Percentiles rank a stretch among this genome's conserved stretches.
phyloP scores from a whole-genome alignment of 2,329 filamentous ascomycete species.

The Curvularia sp. region DNA sequence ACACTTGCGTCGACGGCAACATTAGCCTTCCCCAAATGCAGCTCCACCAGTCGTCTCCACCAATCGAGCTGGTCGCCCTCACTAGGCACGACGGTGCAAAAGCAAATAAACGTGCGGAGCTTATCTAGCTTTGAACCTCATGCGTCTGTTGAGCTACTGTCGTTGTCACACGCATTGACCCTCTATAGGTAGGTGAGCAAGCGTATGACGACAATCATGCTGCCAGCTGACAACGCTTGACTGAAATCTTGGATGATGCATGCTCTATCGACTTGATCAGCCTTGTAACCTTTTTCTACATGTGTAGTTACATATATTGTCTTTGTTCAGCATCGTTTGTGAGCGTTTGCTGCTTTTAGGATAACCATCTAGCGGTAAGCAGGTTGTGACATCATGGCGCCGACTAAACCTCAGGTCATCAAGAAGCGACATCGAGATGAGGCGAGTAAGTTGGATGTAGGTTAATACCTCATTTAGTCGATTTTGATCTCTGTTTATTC shows the following conservation, averaged over 20 bases:
- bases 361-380: neutral
- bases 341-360: neutral
- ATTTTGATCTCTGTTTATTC: no score
- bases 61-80: slow-evolving; percentile 21
- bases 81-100: neutral
- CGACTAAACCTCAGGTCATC: slow-evolving; percentile 35
- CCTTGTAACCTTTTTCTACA: neutral
- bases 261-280: neutral
- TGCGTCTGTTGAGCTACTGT: slow-evolving; percentile 12
- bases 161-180: slow-evolving; percentile 18
- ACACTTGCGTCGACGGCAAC: slow-evolving; percentile 26
- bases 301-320: neutral
- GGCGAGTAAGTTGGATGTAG: slow-evolving; percentile 38
- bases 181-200: slow-evolving; percentile 35
- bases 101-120: neutral
- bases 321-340: neutral
- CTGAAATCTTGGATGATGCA: neutral
- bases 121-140: slow-evolving; percentile 1
- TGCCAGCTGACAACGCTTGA: neutral
- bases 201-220: slow-evolving; percentile 18
- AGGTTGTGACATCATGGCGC: slow-evolving; percentile 34
- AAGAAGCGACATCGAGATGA: slow-evolving; percentile 36
- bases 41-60: slow-evolving; percentile 1
- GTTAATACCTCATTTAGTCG: neutral
- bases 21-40: slow-evolving; percentile 18